Evolutionary conservation across 1,284 basidiomycete species (phyloP).

Genomic region (Gyrodon tennesseensis): DNA sequence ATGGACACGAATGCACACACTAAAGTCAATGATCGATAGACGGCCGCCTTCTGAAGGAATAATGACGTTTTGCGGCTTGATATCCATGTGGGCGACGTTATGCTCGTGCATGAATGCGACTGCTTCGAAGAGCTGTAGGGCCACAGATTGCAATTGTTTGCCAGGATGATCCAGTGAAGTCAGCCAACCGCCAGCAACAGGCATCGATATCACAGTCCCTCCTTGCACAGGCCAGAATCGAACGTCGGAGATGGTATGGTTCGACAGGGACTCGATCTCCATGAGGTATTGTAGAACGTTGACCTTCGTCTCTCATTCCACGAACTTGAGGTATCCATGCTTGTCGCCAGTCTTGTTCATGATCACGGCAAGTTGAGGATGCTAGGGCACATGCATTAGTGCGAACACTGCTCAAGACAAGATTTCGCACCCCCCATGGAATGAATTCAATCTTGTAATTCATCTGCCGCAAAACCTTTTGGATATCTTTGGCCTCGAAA

Average conservation of each 20-base stretch:
- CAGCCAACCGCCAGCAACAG: not conserved
- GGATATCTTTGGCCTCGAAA: conserved; percentile 14
- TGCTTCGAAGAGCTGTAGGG: conserved; percentile 15
- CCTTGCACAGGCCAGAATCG: not conserved
- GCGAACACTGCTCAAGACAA: fast-evolving
- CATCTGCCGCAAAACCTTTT: conserved; percentile 12
- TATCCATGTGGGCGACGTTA: not conserved
- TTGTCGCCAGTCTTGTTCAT: not conserved
- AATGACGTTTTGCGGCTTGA: not conserved
- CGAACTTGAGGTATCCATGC: conserved; percentile 10
- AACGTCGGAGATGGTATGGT: conserved; percentile 8
- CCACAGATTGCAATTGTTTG: conserved; percentile 8
- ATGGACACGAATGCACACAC: not conserved
- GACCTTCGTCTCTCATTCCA: not conserved
- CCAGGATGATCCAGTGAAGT: not conserved
- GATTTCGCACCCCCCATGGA: not conserved
- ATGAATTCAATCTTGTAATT: conserved; percentile 15
- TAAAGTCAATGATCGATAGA: not conserved
- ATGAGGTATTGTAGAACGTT: conserved; percentile 2
- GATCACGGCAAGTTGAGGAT: conserved; percentile 1
- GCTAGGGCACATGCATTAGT: not conserved
- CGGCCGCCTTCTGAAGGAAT: not conserved
- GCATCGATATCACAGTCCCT: conserved; percentile 1
- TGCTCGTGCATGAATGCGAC: conserved; percentile 25
- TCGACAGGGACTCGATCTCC: not conserved